These are phyloP conservation scores for Sphagnum tenellum DNA, from an alignment of 225 moss, liverwort and hornwort genomes.

Conservation along the genomic window DNA sequence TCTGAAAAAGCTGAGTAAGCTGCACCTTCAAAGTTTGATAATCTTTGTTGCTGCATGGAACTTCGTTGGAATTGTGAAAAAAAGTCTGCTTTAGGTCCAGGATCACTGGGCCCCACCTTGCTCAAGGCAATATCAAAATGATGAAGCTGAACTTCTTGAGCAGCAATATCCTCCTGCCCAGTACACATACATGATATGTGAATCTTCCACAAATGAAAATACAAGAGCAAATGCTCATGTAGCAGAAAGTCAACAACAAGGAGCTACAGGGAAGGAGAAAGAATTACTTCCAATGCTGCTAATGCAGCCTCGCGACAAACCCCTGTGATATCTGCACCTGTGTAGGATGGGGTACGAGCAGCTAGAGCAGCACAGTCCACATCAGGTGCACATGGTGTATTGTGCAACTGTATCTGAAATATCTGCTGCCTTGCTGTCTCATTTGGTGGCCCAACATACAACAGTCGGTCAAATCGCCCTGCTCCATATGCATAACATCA, in stretches of 20 bases:
- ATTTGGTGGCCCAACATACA: conserved; percentile 84
- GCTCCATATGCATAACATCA: conserved; percentile 10
- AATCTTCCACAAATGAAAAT: too few relatives aligned
- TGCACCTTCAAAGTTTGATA: too few relatives aligned
- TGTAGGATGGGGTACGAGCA: conserved; percentile 48
- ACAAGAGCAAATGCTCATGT: too few relatives aligned
- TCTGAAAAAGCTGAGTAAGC: too few relatives aligned
- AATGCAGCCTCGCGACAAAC: conserved; percentile 84
- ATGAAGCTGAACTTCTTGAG: conserved; percentile 30
- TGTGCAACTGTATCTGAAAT: conserved; percentile 69
- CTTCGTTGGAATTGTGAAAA: conserved; percentile 37
- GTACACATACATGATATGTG: too few relatives aligned
- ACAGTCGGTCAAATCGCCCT: conserved; percentile 94
- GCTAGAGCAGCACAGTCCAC: conserved; percentile 50
- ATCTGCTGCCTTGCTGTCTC: conserved; percentile 72
- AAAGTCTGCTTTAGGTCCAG: conserved; percentile 33
- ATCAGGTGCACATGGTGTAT: conserved; percentile 58
- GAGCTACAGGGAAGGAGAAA: not conserved
- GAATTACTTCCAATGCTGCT: conserved; percentile 66
- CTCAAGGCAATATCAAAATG: conserved; percentile 42
- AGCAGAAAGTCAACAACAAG: too few relatives aligned
- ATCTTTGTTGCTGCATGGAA: not conserved
- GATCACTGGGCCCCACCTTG: conserved; percentile 33
- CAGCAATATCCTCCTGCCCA: conserved; percentile 37
- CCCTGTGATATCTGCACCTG: conserved; percentile 87